Base-by-base conservation (phyloP, 148 eudicot species). In the Pharnaceum exiguum region DNA sequence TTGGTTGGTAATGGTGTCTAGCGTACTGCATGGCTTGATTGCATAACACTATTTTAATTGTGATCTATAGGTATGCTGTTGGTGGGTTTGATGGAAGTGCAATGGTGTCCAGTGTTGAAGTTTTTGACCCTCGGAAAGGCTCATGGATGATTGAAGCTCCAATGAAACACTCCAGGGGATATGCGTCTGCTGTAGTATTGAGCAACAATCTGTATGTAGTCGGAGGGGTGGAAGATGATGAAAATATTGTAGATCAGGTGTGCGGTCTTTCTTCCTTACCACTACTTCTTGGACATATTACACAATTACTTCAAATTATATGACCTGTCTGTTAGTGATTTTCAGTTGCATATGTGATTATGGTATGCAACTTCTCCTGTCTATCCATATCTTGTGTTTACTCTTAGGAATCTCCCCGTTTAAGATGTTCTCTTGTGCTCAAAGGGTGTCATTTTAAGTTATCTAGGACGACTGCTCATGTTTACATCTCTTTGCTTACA, bases 121-220 rank as follows among this genome's bases (percentile, higher is more conserved):
- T 87, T 42, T 87, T 60, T 66, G 97, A 90, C 61, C 95, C 97
- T 57, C 84, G 97, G 39, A 55, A 45, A 29, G 88, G 79, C 19
- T 47, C 35, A 43, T 90, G 97, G 97, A 75, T 71, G 71, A n/a
- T 11, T 26, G 93, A 80, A 45, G 79, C 71, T 25, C 74, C 95
- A 11, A 76, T 87, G 87, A 80, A 67, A 38, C 51, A 65, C 18
- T 28, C 79, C 7, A 80, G 85, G 76, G 97, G 95, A 27, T 84
- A 78, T 52, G 66, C 70, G 38, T 73, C 76, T 50, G 73, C 85
- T 33, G 85, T 65, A 59, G 84, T 69, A 49, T 46, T 78, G 35
- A 55, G 60, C 44, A 81, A 68, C 30, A 64, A 65, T 24, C 51
- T 84, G 11, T 90, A 80, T 66, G 73, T 75, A 2, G 71, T 90